Conservation (phyloP, 2,329 filamentous ascomycete species). For the Clonostachys solani region DNA sequence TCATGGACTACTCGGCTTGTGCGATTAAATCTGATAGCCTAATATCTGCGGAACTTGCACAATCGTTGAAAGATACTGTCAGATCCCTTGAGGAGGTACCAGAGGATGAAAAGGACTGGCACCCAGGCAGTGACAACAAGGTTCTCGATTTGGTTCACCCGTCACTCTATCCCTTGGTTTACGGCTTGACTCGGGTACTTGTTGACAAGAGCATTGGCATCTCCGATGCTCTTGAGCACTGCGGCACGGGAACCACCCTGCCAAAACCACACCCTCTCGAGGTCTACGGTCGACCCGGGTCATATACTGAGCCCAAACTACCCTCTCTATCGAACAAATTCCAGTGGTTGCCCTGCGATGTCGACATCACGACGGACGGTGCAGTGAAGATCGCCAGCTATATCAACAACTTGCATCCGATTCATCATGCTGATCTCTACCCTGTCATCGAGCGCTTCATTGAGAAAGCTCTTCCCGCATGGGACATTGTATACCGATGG, state of each 20-base stretch:
- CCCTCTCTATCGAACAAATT: conserved; percentile 16
- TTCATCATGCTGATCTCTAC: conserved; percentile 29
- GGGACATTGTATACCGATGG: conserved; percentile 32
- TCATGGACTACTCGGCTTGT: conserved; percentile 21
- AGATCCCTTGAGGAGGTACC: conserved; percentile 47
- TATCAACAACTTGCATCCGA: conserved; percentile 49
- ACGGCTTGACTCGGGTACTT: conserved; percentile 36
- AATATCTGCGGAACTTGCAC: conserved; percentile 8
- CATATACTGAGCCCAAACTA: not conserved
- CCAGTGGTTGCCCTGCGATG: conserved; percentile 46
- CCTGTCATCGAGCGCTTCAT: conserved; percentile 33
- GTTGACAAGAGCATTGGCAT: conserved; percentile 25
- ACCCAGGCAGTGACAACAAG: conserved; percentile 49
- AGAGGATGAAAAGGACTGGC: conserved; percentile 50
- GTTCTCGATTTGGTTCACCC: conserved; percentile 62
- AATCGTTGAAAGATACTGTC: conserved; percentile 37
- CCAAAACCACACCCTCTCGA: conserved; percentile 7
- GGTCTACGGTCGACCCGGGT: not conserved
- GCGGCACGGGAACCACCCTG: conserved; percentile 22
- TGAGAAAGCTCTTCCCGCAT: conserved; percentile 33
- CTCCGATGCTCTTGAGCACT: conserved; percentile 23
- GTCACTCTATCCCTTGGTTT: conserved; percentile 57
- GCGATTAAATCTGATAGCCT: conserved; percentile 28
- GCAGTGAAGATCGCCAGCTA: conserved; percentile 40
- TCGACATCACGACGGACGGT: conserved; percentile 26